phyloP scores from a whole-genome alignment of 495 filamentous ascomycete species.

The Podospora tetraspora region DNA sequence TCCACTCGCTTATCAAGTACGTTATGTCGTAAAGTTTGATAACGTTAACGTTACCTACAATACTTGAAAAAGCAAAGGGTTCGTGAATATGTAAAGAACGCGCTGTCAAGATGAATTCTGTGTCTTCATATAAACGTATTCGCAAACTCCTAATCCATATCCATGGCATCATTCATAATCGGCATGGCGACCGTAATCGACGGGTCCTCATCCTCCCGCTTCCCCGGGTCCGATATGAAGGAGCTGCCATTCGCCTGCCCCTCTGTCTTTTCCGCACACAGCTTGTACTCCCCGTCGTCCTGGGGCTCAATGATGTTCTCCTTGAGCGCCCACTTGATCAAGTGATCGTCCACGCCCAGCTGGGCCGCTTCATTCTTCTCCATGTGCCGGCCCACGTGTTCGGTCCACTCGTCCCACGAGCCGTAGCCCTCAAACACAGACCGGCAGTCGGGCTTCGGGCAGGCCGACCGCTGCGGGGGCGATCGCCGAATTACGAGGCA shows the following conservation, averaged over 20 bases:
- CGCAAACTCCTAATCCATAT: conserved; percentile 20
- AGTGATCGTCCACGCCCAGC: conserved; percentile 45
- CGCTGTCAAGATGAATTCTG: no score
- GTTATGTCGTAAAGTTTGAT: no score
- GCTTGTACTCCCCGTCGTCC: conserved; percentile 46
- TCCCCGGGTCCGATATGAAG: conserved; percentile 15
- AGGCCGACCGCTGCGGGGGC: conserved; percentile 62
- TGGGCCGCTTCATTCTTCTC: conserved; percentile 55
- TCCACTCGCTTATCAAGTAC: no score
- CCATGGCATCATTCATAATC: conserved; percentile 20
- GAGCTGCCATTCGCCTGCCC: conserved; percentile 15
- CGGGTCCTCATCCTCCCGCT: conserved; percentile 32
- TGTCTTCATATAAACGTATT: no score
- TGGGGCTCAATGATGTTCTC: conserved; percentile 52
- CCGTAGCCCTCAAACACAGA: conserved; percentile 61
- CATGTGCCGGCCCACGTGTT: conserved; percentile 89
- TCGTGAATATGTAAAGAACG: no score
- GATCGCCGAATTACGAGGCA: conserved; percentile 65
- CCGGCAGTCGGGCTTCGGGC: conserved; percentile 63
- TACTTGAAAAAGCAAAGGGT: no score
- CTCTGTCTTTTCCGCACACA: conserved; percentile 33
- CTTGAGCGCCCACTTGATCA: conserved; percentile 53
- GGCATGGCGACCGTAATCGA: conserved; percentile 33
- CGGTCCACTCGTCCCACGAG: conserved; percentile 83
- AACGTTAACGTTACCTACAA: no score